A percentile compares a stretch with the other conserved stretches of the same genome.
Conservation (phyloP, 177 flowering plant genomes). For the Vitis hybrid region DNA sequence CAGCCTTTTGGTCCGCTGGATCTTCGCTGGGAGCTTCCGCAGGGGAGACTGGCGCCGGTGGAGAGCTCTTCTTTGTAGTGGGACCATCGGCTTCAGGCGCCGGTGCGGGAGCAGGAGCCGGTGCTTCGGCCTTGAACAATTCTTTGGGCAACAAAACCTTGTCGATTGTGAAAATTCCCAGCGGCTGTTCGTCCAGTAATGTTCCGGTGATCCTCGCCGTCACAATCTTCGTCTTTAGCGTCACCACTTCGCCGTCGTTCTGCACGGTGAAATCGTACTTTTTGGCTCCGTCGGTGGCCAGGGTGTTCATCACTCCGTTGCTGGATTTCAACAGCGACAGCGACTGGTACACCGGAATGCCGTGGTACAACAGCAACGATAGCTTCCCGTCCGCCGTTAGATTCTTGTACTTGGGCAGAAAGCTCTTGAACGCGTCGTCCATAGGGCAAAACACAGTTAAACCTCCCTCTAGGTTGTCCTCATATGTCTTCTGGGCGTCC, state of each 20-base stretch:
- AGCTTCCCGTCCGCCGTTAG: slow-evolving; percentile 51
- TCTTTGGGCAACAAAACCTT: slow-evolving; percentile 76
- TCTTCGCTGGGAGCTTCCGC: slow-evolving; percentile 53
- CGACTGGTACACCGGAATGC: slow-evolving; percentile 60
- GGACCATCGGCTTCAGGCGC: slow-evolving; percentile 44
- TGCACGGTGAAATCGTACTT: slow-evolving; percentile 74
- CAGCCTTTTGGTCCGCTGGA: slow-evolving; percentile 50
- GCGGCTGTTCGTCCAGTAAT: slow-evolving; percentile 64
- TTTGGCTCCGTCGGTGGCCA: slow-evolving; percentile 81
- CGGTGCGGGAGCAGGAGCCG: slow-evolving; percentile 64
- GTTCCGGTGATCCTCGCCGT: slow-evolving; percentile 70
- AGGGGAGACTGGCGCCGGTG: slow-evolving; percentile 40
- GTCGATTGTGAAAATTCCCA: slow-evolving; percentile 57
- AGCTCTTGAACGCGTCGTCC: slow-evolving; percentile 61
- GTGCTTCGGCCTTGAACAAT: slow-evolving; percentile 48
- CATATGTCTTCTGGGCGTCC: slow-evolving; percentile 46
- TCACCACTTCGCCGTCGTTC: slow-evolving; percentile 74
- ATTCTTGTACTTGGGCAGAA: slow-evolving; percentile 69
- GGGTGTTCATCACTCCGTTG: slow-evolving; percentile 73
- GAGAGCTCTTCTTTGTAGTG: slow-evolving; percentile 8
- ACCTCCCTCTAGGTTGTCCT: slow-evolving; percentile 57
- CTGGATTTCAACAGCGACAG: slow-evolving; percentile 59
- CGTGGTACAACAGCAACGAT: slow-evolving; percentile 62
- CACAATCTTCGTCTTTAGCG: slow-evolving; percentile 60
- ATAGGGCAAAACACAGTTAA: slow-evolving; percentile 74